Base-by-base conservation (phyloP, 169 alveolate genomes). In the Ichthyophthirius multifiliis region DNA sequence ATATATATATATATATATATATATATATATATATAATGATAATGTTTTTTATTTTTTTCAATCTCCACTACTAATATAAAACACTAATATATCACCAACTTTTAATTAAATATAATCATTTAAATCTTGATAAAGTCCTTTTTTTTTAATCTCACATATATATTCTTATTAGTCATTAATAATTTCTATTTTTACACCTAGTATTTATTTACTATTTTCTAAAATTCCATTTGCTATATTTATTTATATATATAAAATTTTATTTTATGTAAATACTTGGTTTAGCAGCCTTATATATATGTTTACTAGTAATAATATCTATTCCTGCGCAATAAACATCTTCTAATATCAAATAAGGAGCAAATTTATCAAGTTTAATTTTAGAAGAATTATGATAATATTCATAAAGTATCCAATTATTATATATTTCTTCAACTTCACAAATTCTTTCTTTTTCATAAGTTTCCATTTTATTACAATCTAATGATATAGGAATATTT, bases 301-400 rank as follows among this genome's bases (percentile, higher is more conserved):
- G 77, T 37, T 67, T 67, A 13, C 62, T 34, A 1, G 77, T 67
- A 5, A 67, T 37, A 16, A 67, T 67, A 67, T 67, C 77, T n/a
- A 67, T 62, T 31, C 77, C 77, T 18, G 77, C 48, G 20, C 77
- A 67, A n/a, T 41, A 34, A 37, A 67, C 77, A 37, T 67, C 77
- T 18, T 67, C 27, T 39, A 67, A 67, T 7, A 37, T n/a, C 10
- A 67, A 39, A 41, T 39, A 34, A 67, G 77, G 77, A 37, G 18
- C 5, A 39, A 67, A 67, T 20, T 67, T 39, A 39, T 67, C 77
- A 4, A 67, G 43, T 12, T 15, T 67, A 18, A 16, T 67, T 67
- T 67, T 67, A 34, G 35, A 27, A 4, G 16, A 15, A 7, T 37
- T 67, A 39, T 67, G 77, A 41, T 35, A 67, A 39, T 67, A 67